A percentile compares a stretch with the other conserved stretches of the same genome.
phyloP scores from a whole-genome alignment of 169 alveolate species.

The Eimeria praecox region DNA sequence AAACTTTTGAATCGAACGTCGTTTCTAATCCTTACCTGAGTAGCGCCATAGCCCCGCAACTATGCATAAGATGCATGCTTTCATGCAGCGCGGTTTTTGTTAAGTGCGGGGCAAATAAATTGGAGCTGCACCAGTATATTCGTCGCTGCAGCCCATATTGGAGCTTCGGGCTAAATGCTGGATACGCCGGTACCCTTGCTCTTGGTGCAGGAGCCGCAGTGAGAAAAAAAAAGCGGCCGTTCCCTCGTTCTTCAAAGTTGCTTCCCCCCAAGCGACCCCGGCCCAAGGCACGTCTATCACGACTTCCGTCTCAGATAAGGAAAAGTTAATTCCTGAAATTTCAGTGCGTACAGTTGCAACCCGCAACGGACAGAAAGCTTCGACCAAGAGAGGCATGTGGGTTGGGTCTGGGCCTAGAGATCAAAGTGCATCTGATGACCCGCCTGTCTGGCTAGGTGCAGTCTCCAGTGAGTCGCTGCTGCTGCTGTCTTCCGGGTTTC shows the following conservation, averaged over 20 bases:
- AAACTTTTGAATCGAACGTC: background rate
- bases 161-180: background rate
- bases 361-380: background rate
- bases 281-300: slow-evolving; percentile 51
- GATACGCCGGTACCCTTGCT: background rate
- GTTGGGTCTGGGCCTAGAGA: background rate
- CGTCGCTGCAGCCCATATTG: background rate
- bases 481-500: background rate
- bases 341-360: background rate
- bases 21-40: background rate
- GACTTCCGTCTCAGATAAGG: slow-evolving; percentile 54
- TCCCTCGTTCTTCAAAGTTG: slow-evolving; percentile 38
- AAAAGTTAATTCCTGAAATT: slow-evolving; percentile 17
- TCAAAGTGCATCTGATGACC: slow-evolving; percentile 24
- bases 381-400: background rate
- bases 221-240: slow-evolving; percentile 22
- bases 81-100: background rate
- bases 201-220: background rate
- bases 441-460: slow-evolving; percentile 41
- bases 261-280: slow-evolving; percentile 51
- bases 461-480: slow-evolving; percentile 1
- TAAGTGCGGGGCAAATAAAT: background rate
- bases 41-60: background rate
- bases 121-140: background rate
- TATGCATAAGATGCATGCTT: background rate